Evolutionary conservation across 164 flowering plant genomes (phyloP), one percentile per base, ranked within the genome.

Genomic region (Santalum album): DNA sequence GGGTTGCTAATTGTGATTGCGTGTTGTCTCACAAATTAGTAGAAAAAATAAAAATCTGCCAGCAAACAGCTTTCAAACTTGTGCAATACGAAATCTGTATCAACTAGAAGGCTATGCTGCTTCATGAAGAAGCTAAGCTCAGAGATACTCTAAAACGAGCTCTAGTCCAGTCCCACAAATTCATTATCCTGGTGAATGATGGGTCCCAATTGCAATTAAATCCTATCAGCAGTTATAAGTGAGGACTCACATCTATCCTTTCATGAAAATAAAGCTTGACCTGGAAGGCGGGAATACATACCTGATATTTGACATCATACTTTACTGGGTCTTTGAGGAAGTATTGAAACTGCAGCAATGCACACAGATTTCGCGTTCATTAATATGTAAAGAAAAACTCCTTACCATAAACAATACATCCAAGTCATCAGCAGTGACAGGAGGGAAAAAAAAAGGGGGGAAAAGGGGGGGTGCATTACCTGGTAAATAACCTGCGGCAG

Each of bases 221-320:
- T 1, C 4, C 21, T n/a, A 6, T 6, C 12, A 17, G 10, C 7
- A 42, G 4, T 4, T 38, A 4, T 5, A 4, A 12, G 17, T 15
- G 17, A 9, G 42, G 1, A 4, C 45, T 6, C 45, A 42, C 5
- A 2, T 42, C 6, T 17, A 42, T 42, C 6, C 7, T 42, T n/a
- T 38, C 9, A 22, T 11, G 14, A 2, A 25, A 2, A 20, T 6
- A 4, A 4, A 5, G 3, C 49, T 20, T 10, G 7, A 9, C 3
- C 14, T n/a, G 21, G 21, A 10, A n/a, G 7, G 20, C 1, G 25
- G 3, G 26, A 40, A 45, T 19, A 15, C 39, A 18, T 75, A 91
- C 96, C 95, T 87, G 96, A 65, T 92, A 92, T 62, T 87, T 92
- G 59, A 92, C 94, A 68, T 92, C 99, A 54, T 89, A 84, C 67